phyloP scores from a whole-genome alignment of 306 rosid species.

The Cicer arietinum region DNA sequence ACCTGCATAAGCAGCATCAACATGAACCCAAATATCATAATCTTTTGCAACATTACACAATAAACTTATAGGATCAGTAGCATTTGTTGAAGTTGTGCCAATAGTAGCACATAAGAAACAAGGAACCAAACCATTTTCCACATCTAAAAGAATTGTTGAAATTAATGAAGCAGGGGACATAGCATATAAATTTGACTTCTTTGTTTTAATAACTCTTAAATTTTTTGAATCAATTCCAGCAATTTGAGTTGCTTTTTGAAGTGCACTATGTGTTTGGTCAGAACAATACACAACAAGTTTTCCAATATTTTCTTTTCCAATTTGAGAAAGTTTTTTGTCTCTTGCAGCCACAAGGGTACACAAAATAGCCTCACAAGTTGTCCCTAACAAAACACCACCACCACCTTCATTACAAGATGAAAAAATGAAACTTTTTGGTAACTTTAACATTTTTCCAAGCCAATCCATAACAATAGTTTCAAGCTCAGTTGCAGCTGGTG shows the following conservation, averaged over 20 bases:
- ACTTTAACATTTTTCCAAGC: conserved; percentile 59
- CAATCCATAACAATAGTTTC: conserved; percentile 71
- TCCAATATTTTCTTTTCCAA: conserved; percentile 26
- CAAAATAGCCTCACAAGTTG: conserved; percentile 65
- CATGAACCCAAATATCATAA: conserved; percentile 63
- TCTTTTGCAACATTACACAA: conserved; percentile 56
- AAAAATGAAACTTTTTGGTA: conserved; percentile 54
- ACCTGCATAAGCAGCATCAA: conserved; percentile 78
- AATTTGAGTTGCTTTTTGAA: conserved; percentile 58
- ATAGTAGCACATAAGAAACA: conserved; percentile 60
- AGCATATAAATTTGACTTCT: conserved; percentile 34
- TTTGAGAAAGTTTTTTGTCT: conserved; percentile 39
- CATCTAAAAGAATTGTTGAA: conserved; percentile 42
- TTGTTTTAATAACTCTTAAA: conserved; percentile 49
- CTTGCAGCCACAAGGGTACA: conserved; percentile 68
- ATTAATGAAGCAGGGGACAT: conserved; percentile 49
- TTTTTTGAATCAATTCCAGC: conserved; percentile 56
- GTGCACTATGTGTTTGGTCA: conserved; percentile 68
- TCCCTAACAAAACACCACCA: conserved; percentile 68
- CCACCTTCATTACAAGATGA: conserved; percentile 48
- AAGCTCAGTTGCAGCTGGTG: conserved; percentile 74
- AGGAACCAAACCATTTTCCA: conserved; percentile 58
- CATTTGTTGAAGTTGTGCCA: conserved; percentile 63
- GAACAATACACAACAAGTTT: conserved; percentile 68
- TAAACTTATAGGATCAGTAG: conserved; percentile 57